Base-by-base conservation (phyloP, 345 rosid genomes). In the Eutrema heterophyllum region DNA sequence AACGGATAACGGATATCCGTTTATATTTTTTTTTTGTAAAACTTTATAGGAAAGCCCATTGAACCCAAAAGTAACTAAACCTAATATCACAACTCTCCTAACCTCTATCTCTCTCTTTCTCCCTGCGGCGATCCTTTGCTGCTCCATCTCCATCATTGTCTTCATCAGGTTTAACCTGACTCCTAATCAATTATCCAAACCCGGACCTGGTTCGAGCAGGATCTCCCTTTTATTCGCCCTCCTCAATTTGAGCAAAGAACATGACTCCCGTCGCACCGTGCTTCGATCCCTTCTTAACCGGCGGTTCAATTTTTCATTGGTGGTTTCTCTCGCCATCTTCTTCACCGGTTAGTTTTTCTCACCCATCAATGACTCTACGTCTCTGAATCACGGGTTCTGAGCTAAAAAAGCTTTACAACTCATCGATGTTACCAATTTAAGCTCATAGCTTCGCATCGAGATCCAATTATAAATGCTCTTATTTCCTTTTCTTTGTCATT, bases 311-410 rank as follows among this genome's bases (percentile, higher is more conserved):
- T 24, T 9, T 54, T n/a, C 46, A 18, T 56, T 63, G 62, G 59
- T 27, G 8, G 21, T 65, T 21, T 12, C n/a, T 53, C 29, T n/a
- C n/a, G 32, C 35, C 74, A 43, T 69, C 75, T 36, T 46, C 45
- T 62, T 30, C 11, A 67, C 51, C 36, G 79, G 79, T 76, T 54
- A 70, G 75, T 76, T n/a, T n/a, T n/a, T 63, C 66, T 27, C 74
- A 27, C 12, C 41, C 41, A 55, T 41, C 78, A 65, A 36, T 61
- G 26, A 43, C 74, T 59, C 73, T 59, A 9, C 26, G 6, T 40
- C 33, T 73, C 53, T 67, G 44, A 38, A 49, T 59, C 48, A 43
- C 62, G 3, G 70, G 43, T 49, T 29, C 62, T 58, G 45, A 57
- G 35, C 59, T 24, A 32, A 13, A 71, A 38, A 2, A n/a, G 36